Base-by-base conservation (phyloP, 2,329 filamentous ascomycete genomes). In the Colletotrichum coccodes region DNA sequence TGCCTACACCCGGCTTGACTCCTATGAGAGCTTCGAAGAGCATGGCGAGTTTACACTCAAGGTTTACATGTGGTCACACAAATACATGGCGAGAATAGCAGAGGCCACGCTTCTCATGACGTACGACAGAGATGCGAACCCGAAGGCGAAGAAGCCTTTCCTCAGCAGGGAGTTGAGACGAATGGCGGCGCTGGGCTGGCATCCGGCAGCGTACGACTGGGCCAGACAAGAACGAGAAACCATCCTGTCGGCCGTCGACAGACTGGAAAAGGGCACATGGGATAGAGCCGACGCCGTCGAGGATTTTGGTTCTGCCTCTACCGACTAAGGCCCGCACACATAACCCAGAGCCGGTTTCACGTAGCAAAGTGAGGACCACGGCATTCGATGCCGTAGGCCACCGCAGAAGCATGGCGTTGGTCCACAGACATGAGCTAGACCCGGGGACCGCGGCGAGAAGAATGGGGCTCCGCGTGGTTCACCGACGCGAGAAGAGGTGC, bases 191-290 rank as follows among this genome's bases (percentile, higher is more conserved):
- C n/a, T 34, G 7, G 21, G 12, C n/a, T 6, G 18, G 18, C 18
- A n/a, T n/a, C 26, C 14, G 16, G n/a, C 4, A 9, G 12, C 11
- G 8, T 18, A 21, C 5, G 9, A 65, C 18, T 52, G 50, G 23
- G 34, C 28, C 2, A 9, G 18, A 5, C 3, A 28, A 6, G 18
- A 60, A 28, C 9, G 6, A 8, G 9, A 30, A 3, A 11, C 3
- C 4, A 9, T 52, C 30, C 6, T 44, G 16, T 3, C 11, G 2
- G 28, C 32, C 46, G 87, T 95, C 3, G 84, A 86, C 73, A 72
- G 72, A 42, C 79, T 97, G 52, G 95, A 97, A 82, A 84, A 83
- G 74, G 84, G 85, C 66, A 94, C 91, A 36, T 97, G 94, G 94
- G 87, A 95, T 79, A 83, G 89, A 65, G 79, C 82, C 40, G 91